Conservation (phyloP, 306 rosid species). For the Inga laurina region DNA sequence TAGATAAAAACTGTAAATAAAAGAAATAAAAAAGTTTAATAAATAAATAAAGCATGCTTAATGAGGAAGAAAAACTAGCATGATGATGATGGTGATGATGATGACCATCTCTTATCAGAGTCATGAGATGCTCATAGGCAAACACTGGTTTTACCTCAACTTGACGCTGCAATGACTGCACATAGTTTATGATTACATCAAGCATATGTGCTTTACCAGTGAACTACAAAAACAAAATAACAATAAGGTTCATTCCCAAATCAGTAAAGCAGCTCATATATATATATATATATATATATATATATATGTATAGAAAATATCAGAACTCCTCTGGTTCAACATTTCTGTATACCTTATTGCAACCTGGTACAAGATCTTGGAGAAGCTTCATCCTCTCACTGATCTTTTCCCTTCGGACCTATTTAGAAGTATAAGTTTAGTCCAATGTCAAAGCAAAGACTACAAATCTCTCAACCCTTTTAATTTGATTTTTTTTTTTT, state of each 20-base stretch:
- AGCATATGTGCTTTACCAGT: conserved; percentile 98
- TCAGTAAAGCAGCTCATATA: conserved; percentile 29
- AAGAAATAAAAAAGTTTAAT: too few relatives aligned
- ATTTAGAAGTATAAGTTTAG: conserved; percentile 4
- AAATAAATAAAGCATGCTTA: too few relatives aligned
- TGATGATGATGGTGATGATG: not conserved
- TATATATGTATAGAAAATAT: not conserved
- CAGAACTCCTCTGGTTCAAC: not conserved
- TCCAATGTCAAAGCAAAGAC: conserved; percentile 30
- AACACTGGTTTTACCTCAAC: conserved; percentile 75
- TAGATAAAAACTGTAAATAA: too few relatives aligned
- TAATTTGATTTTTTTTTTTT: not conserved
- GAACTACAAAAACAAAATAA: conserved; percentile 44
- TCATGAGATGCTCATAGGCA: conserved; percentile 25
- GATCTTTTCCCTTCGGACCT: conserved; percentile 97
- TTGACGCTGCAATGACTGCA: conserved; percentile 96
- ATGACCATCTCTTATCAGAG: too few relatives aligned
- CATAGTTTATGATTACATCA: conserved; percentile 95
- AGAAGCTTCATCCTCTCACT: conserved; percentile 97
- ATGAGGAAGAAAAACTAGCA: not conserved
- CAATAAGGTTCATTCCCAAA: conserved; percentile 4
- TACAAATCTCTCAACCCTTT: not conserved
- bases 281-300: too few relatives aligned
- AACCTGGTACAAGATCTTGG: conserved; percentile 97
- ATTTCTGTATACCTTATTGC: conserved; percentile 68